These are phyloP conservation scores for Pilobolus umbonatus DNA, from an alignment of 192 early-diverging fungal genomes.

Conservation along the genomic window DNA sequence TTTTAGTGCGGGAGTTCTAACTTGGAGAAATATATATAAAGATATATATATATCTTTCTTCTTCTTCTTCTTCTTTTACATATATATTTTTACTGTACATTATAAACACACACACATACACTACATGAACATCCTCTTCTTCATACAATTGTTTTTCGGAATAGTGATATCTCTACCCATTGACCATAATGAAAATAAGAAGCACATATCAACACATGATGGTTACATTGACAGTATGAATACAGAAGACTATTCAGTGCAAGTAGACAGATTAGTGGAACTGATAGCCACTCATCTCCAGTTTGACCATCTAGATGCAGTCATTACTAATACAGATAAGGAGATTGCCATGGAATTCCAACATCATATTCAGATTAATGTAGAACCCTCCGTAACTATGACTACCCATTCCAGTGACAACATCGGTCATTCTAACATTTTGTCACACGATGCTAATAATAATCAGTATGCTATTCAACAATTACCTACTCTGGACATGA, in stretches of 20 bases:
- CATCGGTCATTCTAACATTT: neutral
- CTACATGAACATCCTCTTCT: neutral
- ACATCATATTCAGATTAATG: conserved; percentile 21
- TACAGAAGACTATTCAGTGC: neutral
- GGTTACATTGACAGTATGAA: too few species aligned
- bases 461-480: neutral
- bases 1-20: too few species aligned
- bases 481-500: conserved; percentile 2
- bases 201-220: neutral
- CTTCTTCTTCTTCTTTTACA: neutral
- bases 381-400: neutral
- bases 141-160: neutral
- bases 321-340: conserved; percentile 14
- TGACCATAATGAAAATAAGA: neutral
- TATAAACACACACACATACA: neutral
- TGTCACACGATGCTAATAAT: conserved; percentile 2
- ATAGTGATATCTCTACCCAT: neutral
- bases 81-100: neutral
- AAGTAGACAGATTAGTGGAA: conserved; percentile 15
- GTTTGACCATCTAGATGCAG: conserved; percentile 27
- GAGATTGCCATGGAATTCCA: conserved; percentile 16
- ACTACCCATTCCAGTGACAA: neutral
- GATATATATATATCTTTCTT: neutral
- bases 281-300: conserved; percentile 23
- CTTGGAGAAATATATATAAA: neutral